Base-by-base conservation (phyloP, 306 rosid genomes). In the Vigna radiata region DNA sequence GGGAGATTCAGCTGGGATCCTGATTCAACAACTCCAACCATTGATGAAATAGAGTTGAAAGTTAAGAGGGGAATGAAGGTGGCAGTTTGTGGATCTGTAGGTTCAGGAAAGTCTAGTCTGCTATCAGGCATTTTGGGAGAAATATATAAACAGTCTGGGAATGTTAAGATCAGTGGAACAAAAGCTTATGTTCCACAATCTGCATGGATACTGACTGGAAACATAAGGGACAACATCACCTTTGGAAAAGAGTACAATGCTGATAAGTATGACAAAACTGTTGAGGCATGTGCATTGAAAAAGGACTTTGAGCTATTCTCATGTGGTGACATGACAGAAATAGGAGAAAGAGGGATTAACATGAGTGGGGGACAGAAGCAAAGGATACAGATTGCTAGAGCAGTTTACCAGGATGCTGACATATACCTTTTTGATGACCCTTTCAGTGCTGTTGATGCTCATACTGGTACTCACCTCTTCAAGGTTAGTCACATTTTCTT, bases 311-410 rank as follows among this genome's bases (percentile, higher is more conserved):
- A 92, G 87, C 84, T 92, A 48, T 95, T 95, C 80, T 87, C 96
- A 1, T 62, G 77, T 60, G 97, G 97, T n/a, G 98, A 95, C 62
- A 68, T 87, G 27, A 95, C 98, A 8, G 97, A 90, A 80, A 95
- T 92, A 56, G 98, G 98, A 58, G 98, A 95, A 72, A 87, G 98
- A 83, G 98, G 98, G 74, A 92, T 95, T 71, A 95, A 95, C 73
- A 89, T 95, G 97, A 95, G 98, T 82, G 98, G 98, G 27, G 98
- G 98, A 17, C 98, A 94, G 83, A 94, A 94, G 85, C 98, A 94
- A 74, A 90, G 98, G 87, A 90, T 94, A 67, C 97, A 95, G 73
- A 89, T 95, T 37, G 98, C 98, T 58, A 84, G 98, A 55, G 90
- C 98, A 18, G 98, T 88, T 50, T 95, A 95, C 79, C 90, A 92